Base-by-base conservation (phyloP, 2,329 filamentous ascomycete genomes). In the Tolypocladium tropicale region DNA sequence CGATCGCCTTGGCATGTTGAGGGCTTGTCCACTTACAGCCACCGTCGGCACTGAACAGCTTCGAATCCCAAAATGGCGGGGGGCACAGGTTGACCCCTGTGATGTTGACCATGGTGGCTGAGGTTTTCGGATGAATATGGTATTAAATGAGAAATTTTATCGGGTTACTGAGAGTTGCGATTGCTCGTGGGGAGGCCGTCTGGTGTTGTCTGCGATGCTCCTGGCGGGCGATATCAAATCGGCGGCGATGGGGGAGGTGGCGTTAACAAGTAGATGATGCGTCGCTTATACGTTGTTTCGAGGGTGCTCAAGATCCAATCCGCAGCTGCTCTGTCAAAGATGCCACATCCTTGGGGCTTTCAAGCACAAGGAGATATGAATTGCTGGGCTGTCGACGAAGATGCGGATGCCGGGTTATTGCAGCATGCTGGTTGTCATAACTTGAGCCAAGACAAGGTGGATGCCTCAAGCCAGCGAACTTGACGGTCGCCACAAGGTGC, bases 61-160 rank as follows among this genome's bases (percentile, higher is more conserved):
- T 71, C 57, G 79, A 78, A 67, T 89, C 82, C 59, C 85, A 78
- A 66, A 94, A 93, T 6, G 90, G 90, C 53, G 77, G 61, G 18
- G 82, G 81, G 70, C 90, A 95, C 25, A 72, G 28, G 52, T 71
- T 72, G 21, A 72, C 64, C 60, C 81, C 83, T 39, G 63, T 63
- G 36, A 64, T 52, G 59, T 67, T 68, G 39, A 64, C 61, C 67
- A 70, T 71, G 55, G 36, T 62, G 60, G 57, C 25, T n/a, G n/a
- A n/a, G n/a, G n/a, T n/a, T n/a, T 32, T 28, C 14, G 23, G 30
- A 30, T n/a, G n/a, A n/a, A n/a, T n/a, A n/a, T n/a, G n/a, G 21
- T 36, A 6, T 54, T 14, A 16, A 30, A 6, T 4, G 10, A 33
- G 14, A 21, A 21, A 18, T 32, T 3, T 50, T 14, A n/a, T n/a